Conservation (phyloP, 2,329 filamentous ascomycete genomes). For the Ophiostoma sp. region DNA sequence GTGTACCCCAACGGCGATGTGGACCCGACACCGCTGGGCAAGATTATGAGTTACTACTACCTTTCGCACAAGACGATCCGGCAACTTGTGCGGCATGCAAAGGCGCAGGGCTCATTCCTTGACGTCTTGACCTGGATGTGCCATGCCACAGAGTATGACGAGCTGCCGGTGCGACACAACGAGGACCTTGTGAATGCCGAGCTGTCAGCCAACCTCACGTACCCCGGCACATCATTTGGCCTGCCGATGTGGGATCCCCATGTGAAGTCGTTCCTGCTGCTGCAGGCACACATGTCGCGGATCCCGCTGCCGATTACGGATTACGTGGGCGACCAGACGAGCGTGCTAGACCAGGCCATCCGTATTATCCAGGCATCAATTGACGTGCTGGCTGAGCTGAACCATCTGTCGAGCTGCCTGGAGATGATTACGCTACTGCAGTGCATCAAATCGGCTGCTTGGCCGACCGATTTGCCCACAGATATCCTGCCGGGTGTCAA, state of each 20-base stretch:
- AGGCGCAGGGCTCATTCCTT: conserved; percentile 60
- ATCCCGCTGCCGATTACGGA: conserved; percentile 91
- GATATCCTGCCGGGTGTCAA: conserved; percentile 73
- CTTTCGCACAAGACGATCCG: conserved; percentile 92
- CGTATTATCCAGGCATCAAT: conserved; percentile 95
- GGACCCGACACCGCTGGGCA: conserved; percentile 82
- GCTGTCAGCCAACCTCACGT: conserved; percentile 72
- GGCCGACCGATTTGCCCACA: conserved; percentile 75
- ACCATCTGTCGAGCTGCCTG: conserved; percentile 68
- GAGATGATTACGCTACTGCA: conserved; percentile 83
- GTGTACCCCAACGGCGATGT: conserved; percentile 83
- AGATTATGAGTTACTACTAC: conserved; percentile 99
- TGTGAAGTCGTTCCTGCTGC: conserved; percentile 87
- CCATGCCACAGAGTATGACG: conserved; percentile 89
- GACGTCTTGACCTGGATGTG: conserved; percentile 91
- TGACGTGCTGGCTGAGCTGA: conserved; percentile 88
- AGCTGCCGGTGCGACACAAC: conserved; percentile 94
- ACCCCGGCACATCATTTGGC: conserved; percentile 53
- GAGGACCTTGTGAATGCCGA: conserved; percentile 96
- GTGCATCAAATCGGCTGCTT: conserved; percentile 85
- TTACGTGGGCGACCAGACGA: conserved; percentile 89
- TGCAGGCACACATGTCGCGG: conserved; percentile 92
- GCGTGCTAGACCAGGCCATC: conserved; percentile 89
- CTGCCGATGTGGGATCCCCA: conserved; percentile 98
- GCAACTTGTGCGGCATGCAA: conserved; percentile 65